Conservation (phyloP, 1,284 basidiomycete species). For the Irpex lacteus region DNA sequence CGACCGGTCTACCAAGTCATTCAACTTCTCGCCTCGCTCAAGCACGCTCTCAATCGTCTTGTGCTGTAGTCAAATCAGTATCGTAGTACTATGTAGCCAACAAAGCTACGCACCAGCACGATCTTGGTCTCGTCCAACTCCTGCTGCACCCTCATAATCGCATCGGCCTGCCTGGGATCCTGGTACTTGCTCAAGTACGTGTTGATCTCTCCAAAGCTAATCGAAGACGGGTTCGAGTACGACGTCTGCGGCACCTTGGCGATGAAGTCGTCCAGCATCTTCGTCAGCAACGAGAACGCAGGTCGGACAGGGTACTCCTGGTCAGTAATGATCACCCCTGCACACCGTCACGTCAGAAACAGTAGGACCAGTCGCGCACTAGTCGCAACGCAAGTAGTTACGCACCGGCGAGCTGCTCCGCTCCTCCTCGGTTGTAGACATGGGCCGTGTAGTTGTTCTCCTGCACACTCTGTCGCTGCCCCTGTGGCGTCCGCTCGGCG, state of each 20-base stretch:
- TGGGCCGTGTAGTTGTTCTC: constrained; percentile 95
- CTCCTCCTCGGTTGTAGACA: constrained; percentile 84
- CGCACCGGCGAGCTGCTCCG: constrained; percentile 77
- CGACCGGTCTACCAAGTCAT: constrained; percentile 95
- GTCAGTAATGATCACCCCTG: constrained; percentile 92
- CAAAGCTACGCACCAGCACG: constrained; percentile 64
- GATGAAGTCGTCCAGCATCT: constrained; percentile 92
- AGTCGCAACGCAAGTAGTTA: constrained; percentile 8
- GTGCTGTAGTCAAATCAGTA: constrained; percentile 55
- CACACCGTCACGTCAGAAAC: not conserved
- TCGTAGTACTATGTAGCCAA: not conserved
- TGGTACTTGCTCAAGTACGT: constrained; percentile 93
- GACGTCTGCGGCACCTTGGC: constrained; percentile 73
- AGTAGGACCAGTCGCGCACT: too few species aligned
- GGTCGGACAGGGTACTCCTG: constrained; percentile 96
- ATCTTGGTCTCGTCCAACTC: constrained; percentile 99
- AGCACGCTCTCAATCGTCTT: constrained; percentile 99
- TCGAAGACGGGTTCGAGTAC: constrained; percentile 58
- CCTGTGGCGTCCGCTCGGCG: constrained; percentile 83
- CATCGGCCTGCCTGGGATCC: constrained; percentile 97
- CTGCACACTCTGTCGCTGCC: constrained; percentile 91
- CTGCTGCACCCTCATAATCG: constrained; percentile 98
- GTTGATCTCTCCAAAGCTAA: constrained; percentile 72
- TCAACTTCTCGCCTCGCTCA: constrained; percentile 95
- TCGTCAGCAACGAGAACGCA: constrained; percentile 93